Base-by-base conservation (phyloP, 164 flowering plant genomes). In the Vitis riparia region DNA sequence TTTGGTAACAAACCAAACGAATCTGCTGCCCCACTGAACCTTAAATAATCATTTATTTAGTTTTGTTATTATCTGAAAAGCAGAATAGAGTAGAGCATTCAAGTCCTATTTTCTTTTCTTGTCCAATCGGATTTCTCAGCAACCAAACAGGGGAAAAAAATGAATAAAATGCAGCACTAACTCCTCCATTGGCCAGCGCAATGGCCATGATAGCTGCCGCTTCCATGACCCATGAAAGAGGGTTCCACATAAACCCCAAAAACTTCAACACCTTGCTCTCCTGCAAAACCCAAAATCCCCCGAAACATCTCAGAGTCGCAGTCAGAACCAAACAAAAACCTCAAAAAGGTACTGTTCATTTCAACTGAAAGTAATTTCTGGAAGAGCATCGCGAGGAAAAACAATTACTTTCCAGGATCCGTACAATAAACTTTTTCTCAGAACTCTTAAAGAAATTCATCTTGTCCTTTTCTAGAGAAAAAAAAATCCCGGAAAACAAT, bases 221-320 rank as follows among this genome's bases (percentile, higher is more conserved):
- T 79, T 93, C 98, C 98, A 93, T 93, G 55, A 93, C 97, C 98
- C 98, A 93, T 64, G 97, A 93, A 3, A 93, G 78, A 67, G 98
- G 97, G 69, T 93, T 93, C 97, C 97, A 91, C 97, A 94, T 94
- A 75, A 94, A 92, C 66, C 97, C 93, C 65, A 94, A 74, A 68
- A 92, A 92, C 80, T 94, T 94, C 78, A 94, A 80, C 56, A 94
- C 60, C 72, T 94, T 94, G 57, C 88, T 94, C 76, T 94, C 98
- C 98, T 90, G 89, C 68, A 71, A 74, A n/a, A 84, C 57, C 29
- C 44, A 63, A 19, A 66, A 50, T 50, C 30, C 8, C 57, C 19
- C 13, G 16, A 47, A 44, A 44, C 17, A 2, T 37, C 44, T 37
- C 48, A 47, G 37, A 37, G 48, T 8, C 50, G n/a, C 47, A 27